A percentile compares a stretch with the other conserved stretches of the same genome.
Evolutionary conservation across 2,329 filamentous ascomycete genomes (phyloP).

Genomic region (Moelleriella libera): DNA sequence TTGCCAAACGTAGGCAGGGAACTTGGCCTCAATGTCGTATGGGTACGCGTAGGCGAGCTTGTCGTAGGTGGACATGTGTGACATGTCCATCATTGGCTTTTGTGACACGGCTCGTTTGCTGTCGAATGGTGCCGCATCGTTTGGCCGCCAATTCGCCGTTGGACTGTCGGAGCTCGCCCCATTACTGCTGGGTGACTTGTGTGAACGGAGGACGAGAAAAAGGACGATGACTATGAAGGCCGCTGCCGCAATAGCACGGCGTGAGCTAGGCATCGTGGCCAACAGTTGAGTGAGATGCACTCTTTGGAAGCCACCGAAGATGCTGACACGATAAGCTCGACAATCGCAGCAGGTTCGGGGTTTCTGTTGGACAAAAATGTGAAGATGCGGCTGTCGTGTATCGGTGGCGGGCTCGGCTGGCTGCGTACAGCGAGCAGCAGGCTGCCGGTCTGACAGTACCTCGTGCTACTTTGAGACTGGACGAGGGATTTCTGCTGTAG

Average conservation of each 20-base stretch:
- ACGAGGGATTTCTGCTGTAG: too few species aligned
- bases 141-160: not conserved
- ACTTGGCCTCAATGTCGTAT: slow-evolving; percentile 77
- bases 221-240: slow-evolving; percentile 53
- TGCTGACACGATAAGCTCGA: not conserved
- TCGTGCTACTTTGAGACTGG: too few species aligned
- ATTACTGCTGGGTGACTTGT: slow-evolving; percentile 14
- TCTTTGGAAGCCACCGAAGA: not conserved
- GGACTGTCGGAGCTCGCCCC: slow-evolving; percentile 4
- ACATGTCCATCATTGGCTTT: slow-evolving; percentile 54
- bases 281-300: not conserved
- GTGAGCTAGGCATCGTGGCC: slow-evolving; percentile 58
- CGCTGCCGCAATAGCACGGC: slow-evolving; percentile 60
- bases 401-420: too few species aligned
- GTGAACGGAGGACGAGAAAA: slow-evolving; percentile 51
- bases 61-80: slow-evolving; percentile 56
- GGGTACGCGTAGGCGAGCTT: slow-evolving; percentile 90
- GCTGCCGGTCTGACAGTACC: too few species aligned
- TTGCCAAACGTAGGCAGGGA: slow-evolving; percentile 98
- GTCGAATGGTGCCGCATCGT: slow-evolving; percentile 7
- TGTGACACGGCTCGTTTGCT: slow-evolving; percentile 1
- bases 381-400: not conserved
- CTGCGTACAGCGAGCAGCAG: too few species aligned
- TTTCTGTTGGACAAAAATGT: not conserved
- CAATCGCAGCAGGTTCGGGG: not conserved